These are phyloP conservation scores for Pseudomassariella vexata DNA, from an alignment of 2,329 filamentous ascomycete genomes.

Conservation along the genomic window DNA sequence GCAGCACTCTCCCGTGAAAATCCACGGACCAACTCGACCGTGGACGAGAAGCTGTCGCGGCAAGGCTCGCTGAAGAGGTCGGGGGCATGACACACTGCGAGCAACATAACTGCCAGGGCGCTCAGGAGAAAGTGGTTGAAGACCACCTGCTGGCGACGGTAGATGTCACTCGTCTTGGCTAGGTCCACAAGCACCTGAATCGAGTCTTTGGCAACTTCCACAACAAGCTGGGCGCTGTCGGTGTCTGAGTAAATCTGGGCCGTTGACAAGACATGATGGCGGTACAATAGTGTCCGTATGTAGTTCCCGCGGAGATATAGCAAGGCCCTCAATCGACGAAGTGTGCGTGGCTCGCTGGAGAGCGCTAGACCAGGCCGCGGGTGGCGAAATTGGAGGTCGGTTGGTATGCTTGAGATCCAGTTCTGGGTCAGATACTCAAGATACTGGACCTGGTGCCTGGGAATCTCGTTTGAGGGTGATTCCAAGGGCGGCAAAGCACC, in stretches of 20 bases:
- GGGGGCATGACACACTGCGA: conserved; percentile 4
- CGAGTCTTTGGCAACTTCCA: conserved; percentile 3
- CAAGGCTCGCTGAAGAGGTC: conserved; percentile 1
- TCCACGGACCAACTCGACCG: conserved; percentile 2
- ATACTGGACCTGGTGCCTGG: conserved; percentile 11
- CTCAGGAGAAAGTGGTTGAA: conserved; percentile 4
- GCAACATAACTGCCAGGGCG: conserved; percentile 2
- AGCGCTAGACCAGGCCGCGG: neutral
- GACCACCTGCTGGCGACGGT: conserved; percentile 1
- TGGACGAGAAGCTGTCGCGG: conserved; percentile 1
- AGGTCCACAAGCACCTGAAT: conserved; percentile 1
- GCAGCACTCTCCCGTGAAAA: conserved; percentile 1
- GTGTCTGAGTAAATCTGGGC: neutral
- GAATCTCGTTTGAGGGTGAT: conserved; percentile 23
- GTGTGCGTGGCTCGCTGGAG: neutral
- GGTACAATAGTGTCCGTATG: conserved; percentile 2
- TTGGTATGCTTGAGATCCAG: conserved; percentile 3
- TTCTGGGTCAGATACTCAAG: conserved; percentile 1
- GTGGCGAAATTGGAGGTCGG: neutral
- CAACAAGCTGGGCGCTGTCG: conserved; percentile 1
- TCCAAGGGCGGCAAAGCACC: conserved; percentile 3
- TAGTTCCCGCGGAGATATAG: conserved; percentile 6
- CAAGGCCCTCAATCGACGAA: neutral
- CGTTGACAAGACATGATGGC: conserved; percentile 2
- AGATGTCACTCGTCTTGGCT: conserved; percentile 2